Base-by-base conservation (phyloP, 768 basidiomycete genomes). In the Pleurotus eryngii region DNA sequence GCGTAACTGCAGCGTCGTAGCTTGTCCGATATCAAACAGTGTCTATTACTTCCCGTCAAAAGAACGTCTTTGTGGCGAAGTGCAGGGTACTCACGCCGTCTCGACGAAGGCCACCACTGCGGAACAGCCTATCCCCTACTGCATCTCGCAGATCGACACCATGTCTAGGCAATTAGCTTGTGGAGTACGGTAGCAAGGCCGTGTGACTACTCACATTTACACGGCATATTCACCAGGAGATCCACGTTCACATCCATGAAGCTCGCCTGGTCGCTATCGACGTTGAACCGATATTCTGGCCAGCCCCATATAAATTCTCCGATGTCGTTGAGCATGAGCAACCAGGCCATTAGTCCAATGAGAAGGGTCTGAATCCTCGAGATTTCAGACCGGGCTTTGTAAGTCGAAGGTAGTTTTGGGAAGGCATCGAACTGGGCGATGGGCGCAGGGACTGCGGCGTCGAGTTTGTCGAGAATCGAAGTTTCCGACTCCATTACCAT, bases 291-390 rank as follows among this genome's bases (percentile, higher is more conserved):
- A 63, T 87, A 87, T 67, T 92, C 89, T 5, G 92, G 89, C 83
- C 94, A 95, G 45, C 96, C 96, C 83, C 91, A 98, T 35, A 98
- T 73, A 66, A 84, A 98, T 68, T 98, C 95, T 49, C 86, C 86
- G 43, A 95, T 72, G 65, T 98, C 95, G 63, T 96, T 95, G 59
- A 93, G 78, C 56, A 95, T 81, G 17, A 96, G 81, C 22, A 94
- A 63, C 53, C 91, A 72, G 9, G 89, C 84, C 46, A 92, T 61
- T 45, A 88, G 62, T 5, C 76, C 70, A 54, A 94, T 83, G 59
- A 89, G 81, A 64, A 92, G 59, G 17, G 92, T 94, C 72, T 77
- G 70, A 93, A 84, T 9, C 93, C 92, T 37, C 93, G 83, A 5
- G 86, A 84, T 64, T 64, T 87, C 84, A 7, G 90, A 89, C 56